Conservation (phyloP, 176 grass and related monocot species). For the Canna indica region DNA sequence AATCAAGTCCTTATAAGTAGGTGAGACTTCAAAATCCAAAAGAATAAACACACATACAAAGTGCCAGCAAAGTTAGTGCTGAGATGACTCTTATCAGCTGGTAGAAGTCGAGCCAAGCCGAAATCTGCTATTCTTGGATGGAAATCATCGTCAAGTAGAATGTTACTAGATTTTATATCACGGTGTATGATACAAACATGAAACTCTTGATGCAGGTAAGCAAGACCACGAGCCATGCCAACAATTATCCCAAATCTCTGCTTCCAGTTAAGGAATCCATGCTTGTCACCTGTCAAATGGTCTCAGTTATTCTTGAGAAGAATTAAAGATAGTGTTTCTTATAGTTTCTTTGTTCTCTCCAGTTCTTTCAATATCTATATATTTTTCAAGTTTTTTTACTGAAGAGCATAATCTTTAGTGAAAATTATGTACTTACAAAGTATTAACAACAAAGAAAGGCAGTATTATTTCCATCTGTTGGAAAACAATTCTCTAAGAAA, state of each 20-base stretch:
- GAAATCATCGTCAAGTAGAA: conserved; percentile 69
- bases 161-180: conserved; percentile 73
- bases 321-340: too few species aligned
- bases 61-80: conserved; percentile 85
- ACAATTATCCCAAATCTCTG: conserved; percentile 67
- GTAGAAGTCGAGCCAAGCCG: conserved; percentile 66
- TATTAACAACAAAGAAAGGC: too few species aligned
- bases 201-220: conserved; percentile 77
- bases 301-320: neutral
- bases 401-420: too few species aligned
- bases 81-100: conserved; percentile 67
- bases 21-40: too few species aligned
- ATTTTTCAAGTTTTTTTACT: too few species aligned
- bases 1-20: neutral
- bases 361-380: too few species aligned
- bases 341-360: too few species aligned
- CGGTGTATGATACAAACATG: conserved; percentile 86
- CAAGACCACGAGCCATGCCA: conserved; percentile 70
- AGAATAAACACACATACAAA: too few species aligned
- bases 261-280: conserved; percentile 61
- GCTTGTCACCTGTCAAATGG: conserved; percentile 40
- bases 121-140: conserved; percentile 76
- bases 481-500: too few species aligned
- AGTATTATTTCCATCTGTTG: too few species aligned
- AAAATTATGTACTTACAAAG: too few species aligned